phyloP scores from a whole-genome alignment of 768 basidiomycete genomes.

The Tulasnella sp. region DNA sequence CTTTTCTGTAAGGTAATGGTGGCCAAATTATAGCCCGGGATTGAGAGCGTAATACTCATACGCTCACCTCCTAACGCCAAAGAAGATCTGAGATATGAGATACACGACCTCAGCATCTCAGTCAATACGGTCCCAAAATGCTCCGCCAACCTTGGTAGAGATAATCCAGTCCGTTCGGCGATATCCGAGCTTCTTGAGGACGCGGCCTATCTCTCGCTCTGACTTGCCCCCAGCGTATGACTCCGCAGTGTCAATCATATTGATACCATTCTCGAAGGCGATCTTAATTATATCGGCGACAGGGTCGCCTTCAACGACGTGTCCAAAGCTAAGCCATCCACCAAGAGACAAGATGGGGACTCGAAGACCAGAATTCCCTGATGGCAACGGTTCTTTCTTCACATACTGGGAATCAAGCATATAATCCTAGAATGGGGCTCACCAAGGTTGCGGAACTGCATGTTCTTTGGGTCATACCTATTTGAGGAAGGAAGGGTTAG shows the following conservation, averaged over 20 bases:
- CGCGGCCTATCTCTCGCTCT: conserved; percentile 77
- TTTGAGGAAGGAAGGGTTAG: neutral
- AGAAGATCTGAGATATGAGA: conserved; percentile 54
- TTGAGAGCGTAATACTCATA: neutral
- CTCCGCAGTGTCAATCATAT: conserved; percentile 73
- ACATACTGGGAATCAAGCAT: no score
- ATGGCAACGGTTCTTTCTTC: neutral
- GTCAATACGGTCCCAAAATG: neutral
- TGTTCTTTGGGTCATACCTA: conserved; percentile 39
- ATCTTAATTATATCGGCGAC: conserved; percentile 79
- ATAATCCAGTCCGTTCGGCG: conserved; percentile 70
- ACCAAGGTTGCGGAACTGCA: conserved; percentile 54
- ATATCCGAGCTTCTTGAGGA: conserved; percentile 70
- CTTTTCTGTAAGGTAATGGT: conserved; percentile 40
- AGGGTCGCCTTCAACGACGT: conserved; percentile 66
- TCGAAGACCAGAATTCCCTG: conserved; percentile 56
- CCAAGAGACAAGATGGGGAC: conserved; percentile 72
- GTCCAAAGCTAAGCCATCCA: conserved; percentile 69
- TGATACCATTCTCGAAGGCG: conserved; percentile 76
- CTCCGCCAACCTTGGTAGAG: conserved; percentile 59
- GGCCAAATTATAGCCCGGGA: neutral
- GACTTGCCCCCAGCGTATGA: conserved; percentile 66
- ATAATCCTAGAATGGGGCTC: neutral
- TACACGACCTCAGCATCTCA: neutral
- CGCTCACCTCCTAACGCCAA: conserved; percentile 55